Percentiles rank a stretch among this genome's conserved stretches.
Conservation (phyloP, 148 eudicot species). For the Amaranthus hypochondriacus region DNA sequence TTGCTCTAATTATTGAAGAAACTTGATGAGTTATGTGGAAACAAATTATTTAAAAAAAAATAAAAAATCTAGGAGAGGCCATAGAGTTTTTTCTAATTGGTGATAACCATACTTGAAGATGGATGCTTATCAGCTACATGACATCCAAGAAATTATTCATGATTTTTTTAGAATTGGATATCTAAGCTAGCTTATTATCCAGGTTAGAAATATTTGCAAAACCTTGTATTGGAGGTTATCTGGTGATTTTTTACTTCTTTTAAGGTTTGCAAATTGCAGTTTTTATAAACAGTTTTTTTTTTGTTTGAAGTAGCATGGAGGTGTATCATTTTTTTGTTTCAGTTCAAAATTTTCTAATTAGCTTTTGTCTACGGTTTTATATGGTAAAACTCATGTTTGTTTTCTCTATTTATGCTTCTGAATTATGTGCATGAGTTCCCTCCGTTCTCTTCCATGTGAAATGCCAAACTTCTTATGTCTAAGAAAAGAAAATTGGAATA, state of each 20-base stretch:
- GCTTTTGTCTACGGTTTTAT: not conserved
- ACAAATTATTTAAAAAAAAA: too few species aligned
- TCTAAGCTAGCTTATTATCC: too few species aligned
- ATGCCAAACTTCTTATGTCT: not conserved
- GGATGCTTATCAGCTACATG: too few species aligned
- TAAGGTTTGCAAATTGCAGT: not conserved
- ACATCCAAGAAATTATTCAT: too few species aligned
- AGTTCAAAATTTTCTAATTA: not conserved
- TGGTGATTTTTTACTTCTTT: not conserved
- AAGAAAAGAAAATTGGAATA: not conserved
- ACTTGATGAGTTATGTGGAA: too few species aligned
- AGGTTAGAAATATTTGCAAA: too few species aligned
- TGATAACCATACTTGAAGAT: too few species aligned
- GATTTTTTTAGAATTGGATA: too few species aligned
- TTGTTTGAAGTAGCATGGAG: not conserved
- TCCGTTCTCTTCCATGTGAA: not conserved
- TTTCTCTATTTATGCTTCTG: not conserved
- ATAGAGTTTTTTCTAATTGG: too few species aligned
- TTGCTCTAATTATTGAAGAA: too few species aligned
- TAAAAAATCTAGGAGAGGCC: too few species aligned
- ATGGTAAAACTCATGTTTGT: not conserved
- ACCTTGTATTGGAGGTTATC: too few species aligned
- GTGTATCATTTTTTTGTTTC: not conserved
- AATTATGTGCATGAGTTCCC: not conserved
- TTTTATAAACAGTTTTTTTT: not conserved